Base-by-base conservation (phyloP, 176 grass and related monocot species). In the Ensete glaucum region DNA sequence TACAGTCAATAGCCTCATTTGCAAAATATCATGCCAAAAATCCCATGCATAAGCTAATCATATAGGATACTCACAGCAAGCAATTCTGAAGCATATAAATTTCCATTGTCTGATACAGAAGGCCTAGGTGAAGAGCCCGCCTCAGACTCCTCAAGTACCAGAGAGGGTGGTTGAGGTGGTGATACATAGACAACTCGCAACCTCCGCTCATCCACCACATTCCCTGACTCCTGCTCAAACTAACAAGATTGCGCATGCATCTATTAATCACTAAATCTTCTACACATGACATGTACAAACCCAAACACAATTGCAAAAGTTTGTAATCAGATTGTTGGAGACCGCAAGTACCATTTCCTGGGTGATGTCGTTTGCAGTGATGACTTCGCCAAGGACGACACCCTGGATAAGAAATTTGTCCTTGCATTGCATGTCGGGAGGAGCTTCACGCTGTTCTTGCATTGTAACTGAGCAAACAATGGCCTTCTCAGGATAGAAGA, bases 361-460 rank as follows among this genome's bases (percentile, higher is more conserved):
- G 34, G 83, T 88, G 73, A 88, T 76, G 34, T 88, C 75, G 75
- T 85, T 88, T 3, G 80, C 54, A 60, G 71, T 52, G 48, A 87
- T 76, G 13, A 65, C 62, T 0, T 83, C 67, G 21, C 69, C 13
- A 21, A 86, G 64, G 2, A 91, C 65, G 21, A 85, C 85, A 50
- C 85, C 83, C 67, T 86, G 89, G 51, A 91, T 81, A 71, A 91
- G 71, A 79, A 91, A 91, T 62, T 88, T 91, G 53, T 91, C 89
- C 75, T 91, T 88, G 81, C 85, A 91, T 79, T 91, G 89, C 85
- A 91, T 76, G 56, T 88, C 89, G 1, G 80, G 89, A 49, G 89
- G 85, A 27, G 9, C 75, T 62, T 85, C 78, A 9, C 9, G 74
- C 60, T 88, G 85, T 3, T 78, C 83, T 69, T 88, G 89, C 85